A percentile compares a stretch with the other conserved stretches of the same genome.
These are phyloP conservation scores for Phoma sp. DNA, from an alignment of 2,329 filamentous ascomycete genomes.

Conservation along the genomic window DNA sequence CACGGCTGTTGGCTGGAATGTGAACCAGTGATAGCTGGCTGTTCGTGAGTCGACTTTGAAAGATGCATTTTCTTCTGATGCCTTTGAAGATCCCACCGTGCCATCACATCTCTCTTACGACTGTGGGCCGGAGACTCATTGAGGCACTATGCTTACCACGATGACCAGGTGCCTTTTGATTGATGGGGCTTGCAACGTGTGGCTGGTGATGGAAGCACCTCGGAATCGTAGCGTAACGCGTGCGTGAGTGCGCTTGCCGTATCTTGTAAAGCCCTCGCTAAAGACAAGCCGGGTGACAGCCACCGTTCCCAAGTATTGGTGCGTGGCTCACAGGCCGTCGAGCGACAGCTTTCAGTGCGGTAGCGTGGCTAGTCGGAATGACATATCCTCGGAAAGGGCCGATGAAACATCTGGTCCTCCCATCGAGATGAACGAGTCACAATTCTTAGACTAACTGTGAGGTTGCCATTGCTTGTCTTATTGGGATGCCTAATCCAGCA, in stretches of 20 bases:
- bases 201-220: slow-evolving; percentile 9
- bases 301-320: not conserved
- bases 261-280: slow-evolving; percentile 1
- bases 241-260: not conserved
- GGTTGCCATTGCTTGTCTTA: not conserved
- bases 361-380: not conserved
- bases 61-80: not conserved
- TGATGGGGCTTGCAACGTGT: not conserved
- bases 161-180: not conserved
- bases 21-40: not conserved
- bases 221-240: not conserved
- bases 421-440: too few species aligned
- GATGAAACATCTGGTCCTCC: too few species aligned
- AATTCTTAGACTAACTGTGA: too few species aligned
- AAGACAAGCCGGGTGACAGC: not conserved
- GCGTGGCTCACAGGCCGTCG: not conserved
- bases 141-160: not conserved
- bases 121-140: too few species aligned
- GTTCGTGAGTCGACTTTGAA: not conserved
- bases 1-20: not conserved
- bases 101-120: too few species aligned
- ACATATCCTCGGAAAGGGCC: not conserved
- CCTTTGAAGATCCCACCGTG: not conserved
- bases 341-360: not conserved
- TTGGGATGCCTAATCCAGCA: not conserved